Evolutionary conservation across 345 rosid genomes (phyloP).

Genomic region (Corchorus olitorius): DNA sequence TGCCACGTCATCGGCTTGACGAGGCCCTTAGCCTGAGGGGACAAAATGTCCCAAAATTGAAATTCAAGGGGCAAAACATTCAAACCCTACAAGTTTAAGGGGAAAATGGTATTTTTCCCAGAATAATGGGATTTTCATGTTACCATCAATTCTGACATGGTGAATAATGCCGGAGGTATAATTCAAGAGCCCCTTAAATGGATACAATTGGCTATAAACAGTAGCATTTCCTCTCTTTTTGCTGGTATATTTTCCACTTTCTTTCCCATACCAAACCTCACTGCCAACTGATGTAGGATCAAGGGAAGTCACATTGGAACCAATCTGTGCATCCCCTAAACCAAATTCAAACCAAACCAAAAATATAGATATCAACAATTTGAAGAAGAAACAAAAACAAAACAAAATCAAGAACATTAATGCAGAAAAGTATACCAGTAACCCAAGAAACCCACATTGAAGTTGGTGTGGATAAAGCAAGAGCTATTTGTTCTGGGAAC

Average conservation of each 20-base stretch:
- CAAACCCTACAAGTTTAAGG: too few relatives aligned
- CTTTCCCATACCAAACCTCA: constrained; percentile 73
- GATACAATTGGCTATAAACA: constrained; percentile 77
- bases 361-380: constrained; percentile 12
- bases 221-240: constrained; percentile 49
- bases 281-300: constrained; percentile 59
- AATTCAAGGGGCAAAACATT: too few relatives aligned
- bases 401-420: background rate
- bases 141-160: constrained; percentile 76
- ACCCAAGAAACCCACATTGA: constrained; percentile 94
- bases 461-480: constrained; percentile 69
- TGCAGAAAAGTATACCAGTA: constrained; percentile 59
- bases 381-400: background rate
- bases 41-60: too few relatives aligned
- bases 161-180: constrained; percentile 88
- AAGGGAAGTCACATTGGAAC: constrained; percentile 56
- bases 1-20: too few relatives aligned
- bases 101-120: too few relatives aligned
- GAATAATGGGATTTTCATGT: background rate
- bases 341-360: constrained; percentile 17
- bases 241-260: constrained; percentile 45
- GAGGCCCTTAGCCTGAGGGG: too few relatives aligned
- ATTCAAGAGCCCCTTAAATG: constrained; percentile 75
- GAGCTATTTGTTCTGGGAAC: constrained; percentile 74
- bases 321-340: constrained; percentile 73